These are phyloP conservation scores for Trichoderma koningii DNA, from an alignment of 2,329 filamentous ascomycete genomes.

Conservation along the genomic window DNA sequence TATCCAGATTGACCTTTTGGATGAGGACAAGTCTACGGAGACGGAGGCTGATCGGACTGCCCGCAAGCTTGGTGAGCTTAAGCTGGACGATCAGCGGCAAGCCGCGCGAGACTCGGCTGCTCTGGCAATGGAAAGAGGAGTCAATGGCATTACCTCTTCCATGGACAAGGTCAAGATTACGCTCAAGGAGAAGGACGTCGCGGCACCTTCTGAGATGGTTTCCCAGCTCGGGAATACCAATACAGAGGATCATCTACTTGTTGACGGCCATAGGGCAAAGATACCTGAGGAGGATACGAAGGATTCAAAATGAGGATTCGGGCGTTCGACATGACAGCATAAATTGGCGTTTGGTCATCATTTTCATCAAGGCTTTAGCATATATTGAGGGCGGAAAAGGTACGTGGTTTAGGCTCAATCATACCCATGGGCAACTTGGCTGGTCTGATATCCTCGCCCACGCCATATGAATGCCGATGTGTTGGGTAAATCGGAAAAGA, in stretches of 20 bases:
- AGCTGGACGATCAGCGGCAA: conserved; percentile 48
- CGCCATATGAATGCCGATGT: not conserved
- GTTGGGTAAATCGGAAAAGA: not conserved
- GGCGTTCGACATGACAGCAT: not conserved
- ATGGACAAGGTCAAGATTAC: conserved; percentile 48
- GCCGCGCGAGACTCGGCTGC: conserved; percentile 45
- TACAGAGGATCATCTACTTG: conserved; percentile 47
- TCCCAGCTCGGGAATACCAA: conserved; percentile 37
- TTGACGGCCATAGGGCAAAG: conserved; percentile 49
- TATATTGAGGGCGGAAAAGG: conserved; percentile 11
- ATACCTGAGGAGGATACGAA: conserved; percentile 22
- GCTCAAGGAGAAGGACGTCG: conserved; percentile 53
- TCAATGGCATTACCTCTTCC: conserved; percentile 31
- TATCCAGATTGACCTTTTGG: conserved; percentile 62
- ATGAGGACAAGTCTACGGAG: conserved; percentile 61
- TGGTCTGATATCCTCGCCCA: not conserved
- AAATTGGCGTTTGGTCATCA: conserved; percentile 14
- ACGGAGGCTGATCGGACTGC: conserved; percentile 46
- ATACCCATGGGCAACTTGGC: conserved; percentile 15
- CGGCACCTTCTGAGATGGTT: conserved; percentile 31
- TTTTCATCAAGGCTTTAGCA: conserved; percentile 6
- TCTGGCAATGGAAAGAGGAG: conserved; percentile 55
- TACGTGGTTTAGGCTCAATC: conserved; percentile 15
- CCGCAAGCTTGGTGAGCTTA: conserved; percentile 45
- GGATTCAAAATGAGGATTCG: not conserved